These are phyloP conservation scores for Coniosporium tulheliwenetii DNA, from an alignment of 2,329 filamentous ascomycete species.

Conservation along the genomic window DNA sequence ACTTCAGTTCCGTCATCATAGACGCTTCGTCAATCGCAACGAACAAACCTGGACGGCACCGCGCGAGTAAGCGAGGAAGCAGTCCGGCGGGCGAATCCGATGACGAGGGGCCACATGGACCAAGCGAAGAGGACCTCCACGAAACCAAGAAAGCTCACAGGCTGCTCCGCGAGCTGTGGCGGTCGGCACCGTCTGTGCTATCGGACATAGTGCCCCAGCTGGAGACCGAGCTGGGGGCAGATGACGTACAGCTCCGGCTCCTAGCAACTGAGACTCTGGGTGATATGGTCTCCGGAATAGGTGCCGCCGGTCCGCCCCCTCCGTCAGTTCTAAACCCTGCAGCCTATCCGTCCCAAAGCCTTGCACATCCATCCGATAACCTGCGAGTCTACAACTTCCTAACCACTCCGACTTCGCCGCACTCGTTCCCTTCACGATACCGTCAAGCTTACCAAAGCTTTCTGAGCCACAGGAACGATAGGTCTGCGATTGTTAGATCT, in stretches of 20 bases:
- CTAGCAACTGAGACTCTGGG: constrained; percentile 89
- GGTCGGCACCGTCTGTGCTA: constrained; percentile 73
- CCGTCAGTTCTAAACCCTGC: constrained; percentile 59
- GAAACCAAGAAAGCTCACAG: constrained; percentile 82
- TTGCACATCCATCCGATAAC: constrained; percentile 20
- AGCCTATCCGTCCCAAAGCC: constrained; percentile 63
- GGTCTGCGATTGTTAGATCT: constrained; percentile 63
- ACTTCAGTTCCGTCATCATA: constrained; percentile 93
- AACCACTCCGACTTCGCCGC: constrained; percentile 69
- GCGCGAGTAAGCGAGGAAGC: constrained; percentile 16
- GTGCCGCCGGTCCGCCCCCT: constrained; percentile 72
- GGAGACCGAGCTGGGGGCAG: constrained; percentile 79
- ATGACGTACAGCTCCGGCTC: constrained; percentile 72
- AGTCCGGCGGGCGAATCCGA: constrained; percentile 24
- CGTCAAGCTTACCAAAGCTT: constrained; percentile 68
- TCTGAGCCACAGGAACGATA: constrained; percentile 72
- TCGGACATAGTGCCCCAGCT: constrained; percentile 89
- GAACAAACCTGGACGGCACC: constrained; percentile 21
- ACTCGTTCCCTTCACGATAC: constrained; percentile 78
- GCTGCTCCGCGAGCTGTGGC: constrained; percentile 83
- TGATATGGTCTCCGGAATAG: constrained; percentile 87
- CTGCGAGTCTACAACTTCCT: constrained; percentile 41
- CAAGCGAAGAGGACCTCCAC: constrained; percentile 69
- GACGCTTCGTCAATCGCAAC: constrained; percentile 56
- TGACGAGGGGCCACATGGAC: constrained; percentile 37